Percentiles rank a stretch among this genome's conserved stretches.
These are phyloP conservation scores for Shiraia sp. DNA, from an alignment of 2,329 filamentous ascomycete species.

Conservation along the genomic window DNA sequence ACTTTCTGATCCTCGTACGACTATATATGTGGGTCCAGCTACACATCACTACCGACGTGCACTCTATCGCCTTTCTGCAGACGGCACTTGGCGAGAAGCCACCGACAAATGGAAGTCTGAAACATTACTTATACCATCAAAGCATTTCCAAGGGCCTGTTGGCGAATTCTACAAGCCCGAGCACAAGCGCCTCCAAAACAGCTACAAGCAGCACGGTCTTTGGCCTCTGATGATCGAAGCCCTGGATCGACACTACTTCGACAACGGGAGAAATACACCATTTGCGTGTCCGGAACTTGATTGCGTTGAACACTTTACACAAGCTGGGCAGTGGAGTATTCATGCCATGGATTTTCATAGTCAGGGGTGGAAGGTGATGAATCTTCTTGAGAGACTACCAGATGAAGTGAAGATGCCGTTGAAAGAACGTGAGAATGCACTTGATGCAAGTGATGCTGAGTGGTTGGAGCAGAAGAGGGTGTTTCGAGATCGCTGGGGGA, in stretches of 20 bases:
- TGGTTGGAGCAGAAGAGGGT: too few species aligned
- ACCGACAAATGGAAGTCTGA: not conserved
- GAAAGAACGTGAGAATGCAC: not conserved
- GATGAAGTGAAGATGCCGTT: not conserved
- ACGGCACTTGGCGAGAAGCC: not conserved
- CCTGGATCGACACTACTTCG: conserved; percentile 19
- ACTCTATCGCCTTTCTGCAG: not conserved
- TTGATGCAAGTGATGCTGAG: not conserved
- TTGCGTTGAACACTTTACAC: conserved; percentile 13
- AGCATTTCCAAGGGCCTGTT: conserved; percentile 14
- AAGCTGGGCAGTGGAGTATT: conserved; percentile 17
- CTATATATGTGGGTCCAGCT: not conserved
- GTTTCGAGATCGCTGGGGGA: too few species aligned
- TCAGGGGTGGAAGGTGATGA: conserved; percentile 1
- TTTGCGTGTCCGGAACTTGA: conserved; percentile 12
- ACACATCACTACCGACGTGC: not conserved
- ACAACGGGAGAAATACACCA: conserved; percentile 1
- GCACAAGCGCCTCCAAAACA: not conserved
- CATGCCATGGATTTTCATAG: conserved; percentile 15
- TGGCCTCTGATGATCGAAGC: conserved; percentile 17
- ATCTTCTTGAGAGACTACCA: not conserved
- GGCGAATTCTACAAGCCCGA: conserved; percentile 8
- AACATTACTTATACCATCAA: conserved; percentile 11
- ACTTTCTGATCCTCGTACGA: not conserved
- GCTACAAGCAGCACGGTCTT: conserved; percentile 8